Percentiles rank a stretch among this genome's conserved stretches.
These are phyloP conservation scores for Tolypocladium inflatum DNA, from an alignment of 2,329 filamentous ascomycete genomes.

Conservation along the genomic window DNA sequence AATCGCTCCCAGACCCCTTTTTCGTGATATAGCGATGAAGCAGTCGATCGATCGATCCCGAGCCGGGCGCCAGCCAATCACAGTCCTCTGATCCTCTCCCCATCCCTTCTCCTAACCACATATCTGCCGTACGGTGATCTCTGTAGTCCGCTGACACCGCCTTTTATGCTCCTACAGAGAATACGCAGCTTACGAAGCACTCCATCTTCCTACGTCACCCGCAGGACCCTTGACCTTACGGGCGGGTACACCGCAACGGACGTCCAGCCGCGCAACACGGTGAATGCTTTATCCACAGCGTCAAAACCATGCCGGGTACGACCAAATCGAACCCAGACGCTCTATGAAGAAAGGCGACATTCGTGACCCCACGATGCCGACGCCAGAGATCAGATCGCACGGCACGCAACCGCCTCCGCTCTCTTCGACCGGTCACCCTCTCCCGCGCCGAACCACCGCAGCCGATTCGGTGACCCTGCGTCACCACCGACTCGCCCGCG, in stretches of 20 bases:
- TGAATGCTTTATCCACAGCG: background rate
- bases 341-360: background rate
- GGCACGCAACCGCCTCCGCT: constrained; percentile 14
- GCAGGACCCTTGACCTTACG: background rate
- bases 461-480: constrained; percentile 37
- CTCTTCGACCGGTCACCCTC: constrained; percentile 25
- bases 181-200: background rate
- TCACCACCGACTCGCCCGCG: constrained; percentile 34
- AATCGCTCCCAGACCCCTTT: background rate
- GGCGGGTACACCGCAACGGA: background rate
- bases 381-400: constrained; percentile 11
- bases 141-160: background rate
- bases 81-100: no score
- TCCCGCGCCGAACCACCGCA: constrained; percentile 34
- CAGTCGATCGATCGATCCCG: background rate
- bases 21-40: background rate
- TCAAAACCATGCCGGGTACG: background rate
- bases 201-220: background rate
- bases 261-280: background rate
- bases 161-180: background rate
- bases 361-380: constrained; percentile 19
- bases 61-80: background rate
- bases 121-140: background rate
- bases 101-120: background rate
- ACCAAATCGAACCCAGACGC: background rate